Conservation (phyloP, 192 early-diverging fungal species). For the Podila verticillata region DNA sequence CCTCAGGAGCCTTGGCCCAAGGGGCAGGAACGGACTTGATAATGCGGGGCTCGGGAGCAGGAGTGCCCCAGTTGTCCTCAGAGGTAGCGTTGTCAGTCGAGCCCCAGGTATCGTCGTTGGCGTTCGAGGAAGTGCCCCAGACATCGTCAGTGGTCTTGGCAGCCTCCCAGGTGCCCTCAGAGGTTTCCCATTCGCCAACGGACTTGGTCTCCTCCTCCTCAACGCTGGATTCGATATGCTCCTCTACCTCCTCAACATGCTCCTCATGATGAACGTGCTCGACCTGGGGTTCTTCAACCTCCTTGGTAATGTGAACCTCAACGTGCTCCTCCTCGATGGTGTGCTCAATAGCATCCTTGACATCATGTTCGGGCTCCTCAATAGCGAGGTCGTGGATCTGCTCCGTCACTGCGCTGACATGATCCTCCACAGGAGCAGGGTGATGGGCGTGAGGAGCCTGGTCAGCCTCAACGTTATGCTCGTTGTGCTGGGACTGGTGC, state of each 20-base stretch:
- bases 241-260: neutral
- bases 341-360: neutral
- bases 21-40: constrained; percentile 46
- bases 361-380: neutral
- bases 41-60: neutral
- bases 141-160: neutral
- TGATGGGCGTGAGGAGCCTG: constrained; percentile 6
- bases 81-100: neutral
- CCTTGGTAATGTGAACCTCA: neutral
- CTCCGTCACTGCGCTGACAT: neutral
- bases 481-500: constrained; percentile 25
- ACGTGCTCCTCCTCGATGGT: neutral
- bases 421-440: neutral
- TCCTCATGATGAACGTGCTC: neutral
- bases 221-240: neutral
- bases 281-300: constrained; percentile 13
- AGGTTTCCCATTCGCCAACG: neutral
- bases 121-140: neutral
- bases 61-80: neutral
- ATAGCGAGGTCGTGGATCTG: neutral
- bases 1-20: constrained; percentile 44
- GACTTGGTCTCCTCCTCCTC: constrained; percentile 3
- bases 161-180: neutral
- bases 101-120: neutral
- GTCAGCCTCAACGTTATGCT: constrained; percentile 34